Evolutionary conservation across 202 grass and related monocot genomes (phyloP).

Genomic region (Miscanthus sacchariflorus): DNA sequence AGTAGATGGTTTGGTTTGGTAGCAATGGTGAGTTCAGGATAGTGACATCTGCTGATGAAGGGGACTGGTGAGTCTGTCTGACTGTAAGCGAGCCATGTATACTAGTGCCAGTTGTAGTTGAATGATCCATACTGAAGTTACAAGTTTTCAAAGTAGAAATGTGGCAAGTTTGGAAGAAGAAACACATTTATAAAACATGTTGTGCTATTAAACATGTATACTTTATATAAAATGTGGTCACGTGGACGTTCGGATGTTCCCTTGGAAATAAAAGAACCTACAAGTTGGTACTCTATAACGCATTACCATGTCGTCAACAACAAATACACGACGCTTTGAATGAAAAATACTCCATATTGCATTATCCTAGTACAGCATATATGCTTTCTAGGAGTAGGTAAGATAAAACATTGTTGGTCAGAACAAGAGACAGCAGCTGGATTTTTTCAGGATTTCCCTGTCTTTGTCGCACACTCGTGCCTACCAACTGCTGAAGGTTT

Average conservation of each 20-base stretch:
- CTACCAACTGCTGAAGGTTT: background rate
- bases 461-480: background rate
- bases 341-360: background rate
- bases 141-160: background rate
- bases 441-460: no score
- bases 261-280: background rate
- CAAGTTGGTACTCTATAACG: no score
- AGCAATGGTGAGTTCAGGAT: background rate
- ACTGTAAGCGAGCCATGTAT: background rate
- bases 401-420: background rate
- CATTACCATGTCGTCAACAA: background rate
- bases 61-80: background rate
- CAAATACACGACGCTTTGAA: background rate
- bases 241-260: background rate
- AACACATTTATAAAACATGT: background rate
- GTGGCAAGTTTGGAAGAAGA: background rate
- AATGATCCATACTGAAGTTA: background rate
- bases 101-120: background rate
- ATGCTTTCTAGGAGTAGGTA: background rate
- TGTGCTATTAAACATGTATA: no score
- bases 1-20: constrained; percentile 14
- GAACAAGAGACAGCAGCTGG: background rate
- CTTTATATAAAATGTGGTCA: background rate
- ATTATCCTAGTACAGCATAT: background rate
- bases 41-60: background rate